A percentile compares a stretch with the other conserved stretches of the same genome.
phyloP scores from a whole-genome alignment of 768 basidiomycete genomes.

The Clitopilus hobsonii region DNA sequence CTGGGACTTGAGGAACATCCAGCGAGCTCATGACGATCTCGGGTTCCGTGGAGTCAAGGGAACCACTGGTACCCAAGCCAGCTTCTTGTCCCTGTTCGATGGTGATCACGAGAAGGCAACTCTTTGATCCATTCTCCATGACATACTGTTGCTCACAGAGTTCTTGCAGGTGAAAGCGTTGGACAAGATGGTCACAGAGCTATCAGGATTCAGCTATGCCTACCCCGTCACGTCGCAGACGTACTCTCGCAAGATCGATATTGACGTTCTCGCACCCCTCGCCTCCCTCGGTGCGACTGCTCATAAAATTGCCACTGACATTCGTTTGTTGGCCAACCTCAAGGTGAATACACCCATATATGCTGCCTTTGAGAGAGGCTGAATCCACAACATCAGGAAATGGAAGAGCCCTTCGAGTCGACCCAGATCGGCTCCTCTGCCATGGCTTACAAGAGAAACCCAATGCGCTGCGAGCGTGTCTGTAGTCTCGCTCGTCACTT shows the following conservation, averaged over 20 bases:
- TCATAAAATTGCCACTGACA: constrained; percentile 96
- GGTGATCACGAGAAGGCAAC: constrained; percentile 88
- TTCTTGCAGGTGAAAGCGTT: constrained; percentile 74
- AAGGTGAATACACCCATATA: constrained; percentile 54
- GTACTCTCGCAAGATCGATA: constrained; percentile 95
- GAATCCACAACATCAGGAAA: too few species aligned
- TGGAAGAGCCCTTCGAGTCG: constrained; percentile 98
- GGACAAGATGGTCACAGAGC: constrained; percentile 83
- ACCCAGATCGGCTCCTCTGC: constrained; percentile 97
- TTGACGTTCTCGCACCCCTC: constrained; percentile 86
- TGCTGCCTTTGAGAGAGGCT: too few species aligned
- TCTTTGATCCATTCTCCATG: neutral
- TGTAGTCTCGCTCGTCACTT: constrained; percentile 95
- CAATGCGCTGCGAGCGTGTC: constrained; percentile 97
- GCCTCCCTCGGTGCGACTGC: constrained; percentile 92
- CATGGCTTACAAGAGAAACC: constrained; percentile 99
- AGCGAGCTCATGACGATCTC: constrained; percentile 83
- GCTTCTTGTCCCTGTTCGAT: constrained; percentile 90
- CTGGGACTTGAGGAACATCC: constrained; percentile 94
- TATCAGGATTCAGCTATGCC: constrained; percentile 89
- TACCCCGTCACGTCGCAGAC: constrained; percentile 99
- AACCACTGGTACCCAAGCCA: constrained; percentile 98
- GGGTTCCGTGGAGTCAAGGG: constrained; percentile 99
- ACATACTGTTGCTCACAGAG: neutral
- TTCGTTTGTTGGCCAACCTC: constrained; percentile 88